phyloP scores from a whole-genome alignment of 768 basidiomycete genomes.

The Kwoniella europaea region DNA sequence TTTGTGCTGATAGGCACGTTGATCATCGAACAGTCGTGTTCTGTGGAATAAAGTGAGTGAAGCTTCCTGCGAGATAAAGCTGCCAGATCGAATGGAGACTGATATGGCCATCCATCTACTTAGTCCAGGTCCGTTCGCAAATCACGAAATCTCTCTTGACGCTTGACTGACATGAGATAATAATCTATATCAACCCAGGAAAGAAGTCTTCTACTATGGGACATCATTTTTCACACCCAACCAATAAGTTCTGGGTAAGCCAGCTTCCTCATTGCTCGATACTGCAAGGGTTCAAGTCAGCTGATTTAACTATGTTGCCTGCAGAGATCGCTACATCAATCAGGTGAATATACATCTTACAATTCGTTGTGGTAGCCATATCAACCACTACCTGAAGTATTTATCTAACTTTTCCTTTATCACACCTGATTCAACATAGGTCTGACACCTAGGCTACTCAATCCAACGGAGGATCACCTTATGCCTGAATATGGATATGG shows the following conservation, averaged over 20 bases:
- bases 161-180: not conserved
- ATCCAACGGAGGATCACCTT: constrained; percentile 67
- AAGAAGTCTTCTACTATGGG: constrained; percentile 70
- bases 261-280: not conserved
- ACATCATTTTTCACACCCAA: constrained; percentile 78
- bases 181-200: constrained; percentile 23
- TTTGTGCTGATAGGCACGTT: constrained; percentile 3
- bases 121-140: constrained; percentile 1
- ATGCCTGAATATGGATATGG: constrained; percentile 70
- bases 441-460: constrained; percentile 65
- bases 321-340: constrained; percentile 66
- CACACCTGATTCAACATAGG: constrained; percentile 59
- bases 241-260: constrained; percentile 77
- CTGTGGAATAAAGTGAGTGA: constrained; percentile 79
- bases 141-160: not conserved
- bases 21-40: constrained; percentile 68
- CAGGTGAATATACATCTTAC: constrained; percentile 60
- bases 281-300: not conserved
- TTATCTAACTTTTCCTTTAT: not conserved
- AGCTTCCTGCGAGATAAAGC: not conserved
- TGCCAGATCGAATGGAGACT: not conserved
- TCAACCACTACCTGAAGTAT: not conserved
- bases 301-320: constrained; percentile 10
- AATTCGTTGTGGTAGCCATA: constrained; percentile 14
- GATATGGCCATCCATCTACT: not conserved